Conservation (phyloP, 2,329 filamentous ascomycete species). For the Pseudocercospora macadamiae region DNA sequence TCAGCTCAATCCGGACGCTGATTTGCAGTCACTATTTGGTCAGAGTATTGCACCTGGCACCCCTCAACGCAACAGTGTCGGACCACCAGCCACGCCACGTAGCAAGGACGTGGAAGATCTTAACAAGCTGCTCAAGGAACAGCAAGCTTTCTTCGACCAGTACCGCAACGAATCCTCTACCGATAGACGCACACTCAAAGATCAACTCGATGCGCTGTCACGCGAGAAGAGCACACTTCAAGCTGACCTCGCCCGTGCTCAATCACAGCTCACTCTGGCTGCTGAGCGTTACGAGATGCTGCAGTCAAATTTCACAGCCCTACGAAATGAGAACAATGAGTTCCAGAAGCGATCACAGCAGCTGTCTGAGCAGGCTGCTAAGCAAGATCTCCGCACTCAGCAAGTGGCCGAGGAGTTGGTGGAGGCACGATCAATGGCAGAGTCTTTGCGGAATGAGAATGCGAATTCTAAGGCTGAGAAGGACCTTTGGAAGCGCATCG, state of each 20-base stretch:
- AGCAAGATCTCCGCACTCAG: slow-evolving; percentile 86
- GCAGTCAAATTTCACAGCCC: slow-evolving; percentile 80
- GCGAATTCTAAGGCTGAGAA: slow-evolving; percentile 95
- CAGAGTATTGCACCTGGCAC: slow-evolving; percentile 62
- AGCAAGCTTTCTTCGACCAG: slow-evolving; percentile 86
- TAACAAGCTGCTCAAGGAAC: slow-evolving; percentile 77
- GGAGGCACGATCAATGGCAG: slow-evolving; percentile 77
- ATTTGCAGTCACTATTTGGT: slow-evolving; percentile 71
- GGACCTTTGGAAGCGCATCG: slow-evolving; percentile 90
- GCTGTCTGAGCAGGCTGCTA: slow-evolving; percentile 80
- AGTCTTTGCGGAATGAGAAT: slow-evolving; percentile 87
- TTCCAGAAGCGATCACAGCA: slow-evolving; percentile 79
- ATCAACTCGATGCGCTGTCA: slow-evolving; percentile 80
- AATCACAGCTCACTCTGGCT: slow-evolving; percentile 79
- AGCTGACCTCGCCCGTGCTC: slow-evolving; percentile 76
- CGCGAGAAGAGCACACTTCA: slow-evolving; percentile 81
- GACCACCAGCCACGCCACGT: slow-evolving; percentile 52
- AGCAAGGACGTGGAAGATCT: slow-evolving; percentile 68
- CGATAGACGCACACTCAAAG: slow-evolving; percentile 79
- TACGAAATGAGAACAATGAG: slow-evolving; percentile 83
- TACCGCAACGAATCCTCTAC: slow-evolving; percentile 83
- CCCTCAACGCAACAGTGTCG: slow-evolving; percentile 45
- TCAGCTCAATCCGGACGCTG: slow-evolving; percentile 60
- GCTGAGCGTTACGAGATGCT: slow-evolving; percentile 87
- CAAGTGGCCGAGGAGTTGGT: slow-evolving; percentile 92